Conservation (phyloP, 2,329 filamentous ascomycete species). For the Onygenales sp. region DNA sequence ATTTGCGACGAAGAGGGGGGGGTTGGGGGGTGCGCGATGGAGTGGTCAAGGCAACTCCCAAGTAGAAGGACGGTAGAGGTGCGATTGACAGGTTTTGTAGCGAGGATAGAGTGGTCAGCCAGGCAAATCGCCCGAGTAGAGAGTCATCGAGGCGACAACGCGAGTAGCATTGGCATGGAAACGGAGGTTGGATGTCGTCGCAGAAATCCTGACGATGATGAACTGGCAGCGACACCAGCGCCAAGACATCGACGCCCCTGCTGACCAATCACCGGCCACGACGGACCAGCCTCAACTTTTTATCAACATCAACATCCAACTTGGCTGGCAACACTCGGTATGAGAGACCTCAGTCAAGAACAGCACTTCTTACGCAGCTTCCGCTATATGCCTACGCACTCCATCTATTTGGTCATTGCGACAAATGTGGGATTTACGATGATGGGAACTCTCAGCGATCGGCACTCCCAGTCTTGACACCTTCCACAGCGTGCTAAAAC, state of each 20-base stretch:
- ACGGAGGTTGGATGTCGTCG: neutral
- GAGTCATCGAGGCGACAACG: constrained; percentile 7
- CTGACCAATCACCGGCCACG: neutral
- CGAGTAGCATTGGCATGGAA: constrained; percentile 1
- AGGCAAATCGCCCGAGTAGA: constrained; percentile 7
- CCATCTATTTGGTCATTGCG: too few relatives aligned
- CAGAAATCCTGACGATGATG: neutral
- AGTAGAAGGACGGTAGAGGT: neutral
- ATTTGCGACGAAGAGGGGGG: constrained; percentile 20
- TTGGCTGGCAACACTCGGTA: too few relatives aligned
- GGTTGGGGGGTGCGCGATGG: neutral
- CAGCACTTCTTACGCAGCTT: too few relatives aligned
- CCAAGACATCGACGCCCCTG: neutral
- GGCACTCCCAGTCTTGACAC: too few relatives aligned
- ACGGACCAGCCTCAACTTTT: neutral
- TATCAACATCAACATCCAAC: neutral
- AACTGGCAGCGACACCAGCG: constrained; percentile 4
- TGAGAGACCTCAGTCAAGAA: too few relatives aligned
- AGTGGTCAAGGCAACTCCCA: neutral
- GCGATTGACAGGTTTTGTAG: neutral
- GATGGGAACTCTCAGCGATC: too few relatives aligned
- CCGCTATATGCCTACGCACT: too few relatives aligned
- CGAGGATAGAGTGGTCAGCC: neutral
- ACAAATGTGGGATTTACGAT: too few relatives aligned
- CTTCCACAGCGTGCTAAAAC: too few relatives aligned